phyloP scores from a whole-genome alignment of 441 rosid genomes.

The Lagerstroemia fauriei region DNA sequence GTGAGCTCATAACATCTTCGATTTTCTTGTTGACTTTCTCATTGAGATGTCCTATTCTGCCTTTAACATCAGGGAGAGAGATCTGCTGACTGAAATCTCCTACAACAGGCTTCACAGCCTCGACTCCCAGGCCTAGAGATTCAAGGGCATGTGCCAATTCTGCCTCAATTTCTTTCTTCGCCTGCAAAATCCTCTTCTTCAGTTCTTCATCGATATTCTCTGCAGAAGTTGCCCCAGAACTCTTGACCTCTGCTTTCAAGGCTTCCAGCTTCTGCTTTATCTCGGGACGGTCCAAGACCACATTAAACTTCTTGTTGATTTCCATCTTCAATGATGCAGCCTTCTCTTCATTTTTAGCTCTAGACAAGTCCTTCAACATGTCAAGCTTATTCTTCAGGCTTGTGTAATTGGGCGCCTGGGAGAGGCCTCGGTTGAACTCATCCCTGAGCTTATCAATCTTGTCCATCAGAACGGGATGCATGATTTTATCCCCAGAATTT shows the following conservation, averaged over 20 bases:
- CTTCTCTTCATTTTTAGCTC: conserved; percentile 50
- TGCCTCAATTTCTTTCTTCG: conserved; percentile 50
- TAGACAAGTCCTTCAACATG: conserved; percentile 66
- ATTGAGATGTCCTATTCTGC: conserved; percentile 5
- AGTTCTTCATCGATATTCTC: conserved; percentile 54
- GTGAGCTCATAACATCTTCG: conserved; percentile 41
- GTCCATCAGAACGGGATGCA: conserved; percentile 58
- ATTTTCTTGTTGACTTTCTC: conserved; percentile 15
- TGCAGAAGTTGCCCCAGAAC: conserved; percentile 51
- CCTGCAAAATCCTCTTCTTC: conserved; percentile 48
- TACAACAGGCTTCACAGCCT: conserved; percentile 15
- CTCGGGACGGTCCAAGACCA: conserved; percentile 55
- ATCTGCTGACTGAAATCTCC: background rate
- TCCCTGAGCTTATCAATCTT: conserved; percentile 64
- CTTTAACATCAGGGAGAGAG: conserved; percentile 3
- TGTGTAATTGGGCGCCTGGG: conserved; percentile 57
- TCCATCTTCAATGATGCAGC: conserved; percentile 48
- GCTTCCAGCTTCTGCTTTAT: conserved; percentile 66
- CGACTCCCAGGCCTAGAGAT: conserved; percentile 54
- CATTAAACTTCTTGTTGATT: conserved; percentile 57
- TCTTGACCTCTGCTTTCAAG: conserved; percentile 50
- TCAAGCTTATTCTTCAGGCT: conserved; percentile 64
- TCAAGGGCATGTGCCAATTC: conserved; percentile 51
- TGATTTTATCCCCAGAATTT: conserved; percentile 52
- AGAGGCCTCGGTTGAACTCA: conserved; percentile 53